Conservation (phyloP, 139 green algal species). For the Closterium sp. region DNA sequence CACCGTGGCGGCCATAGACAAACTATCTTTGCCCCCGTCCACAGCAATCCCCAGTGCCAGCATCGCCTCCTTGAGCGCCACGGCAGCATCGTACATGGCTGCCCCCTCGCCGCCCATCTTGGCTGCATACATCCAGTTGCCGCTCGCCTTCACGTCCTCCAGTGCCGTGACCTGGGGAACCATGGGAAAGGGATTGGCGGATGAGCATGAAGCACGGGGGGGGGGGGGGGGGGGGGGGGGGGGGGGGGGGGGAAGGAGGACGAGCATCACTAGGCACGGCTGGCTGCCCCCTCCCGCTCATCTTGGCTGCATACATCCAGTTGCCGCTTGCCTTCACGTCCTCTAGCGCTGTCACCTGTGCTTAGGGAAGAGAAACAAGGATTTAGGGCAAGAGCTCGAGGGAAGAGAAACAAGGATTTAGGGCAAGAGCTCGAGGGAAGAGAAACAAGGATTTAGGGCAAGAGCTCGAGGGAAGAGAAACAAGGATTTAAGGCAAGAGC, state of each 20-base stretch:
- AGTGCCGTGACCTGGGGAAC: conserved; percentile 66
- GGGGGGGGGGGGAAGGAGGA: too few species aligned
- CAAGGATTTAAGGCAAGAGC: too few species aligned
- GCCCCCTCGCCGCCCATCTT: conserved; percentile 94
- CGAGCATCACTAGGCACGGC: too few species aligned
- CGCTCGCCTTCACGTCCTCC: conserved; percentile 85
- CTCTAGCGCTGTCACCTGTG: conserved; percentile 67
- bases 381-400: too few species aligned
- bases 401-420: too few species aligned
- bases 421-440: too few species aligned
- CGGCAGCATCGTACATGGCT: conserved; percentile 92
- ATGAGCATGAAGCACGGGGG: too few species aligned
- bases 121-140: conserved; percentile 99
- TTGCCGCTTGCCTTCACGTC: conserved; percentile 96
- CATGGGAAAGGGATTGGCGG: conserved; percentile 2
- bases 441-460: too few species aligned
- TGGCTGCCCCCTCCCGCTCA: conserved; percentile 56
- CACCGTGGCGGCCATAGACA: conserved; percentile 92
- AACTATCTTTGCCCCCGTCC: conserved; percentile 96
- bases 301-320: conserved; percentile 88
- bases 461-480: too few species aligned
- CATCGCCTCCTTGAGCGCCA: conserved; percentile 77
- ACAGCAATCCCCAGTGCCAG: conserved; percentile 84
- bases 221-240: too few species aligned
- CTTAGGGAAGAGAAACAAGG: too few species aligned